Evolutionary conservation across 352 stramenopile genomes (phyloP), one percentile per base, ranked within the genome.

Genomic region (Vaucheria bursata): DNA sequence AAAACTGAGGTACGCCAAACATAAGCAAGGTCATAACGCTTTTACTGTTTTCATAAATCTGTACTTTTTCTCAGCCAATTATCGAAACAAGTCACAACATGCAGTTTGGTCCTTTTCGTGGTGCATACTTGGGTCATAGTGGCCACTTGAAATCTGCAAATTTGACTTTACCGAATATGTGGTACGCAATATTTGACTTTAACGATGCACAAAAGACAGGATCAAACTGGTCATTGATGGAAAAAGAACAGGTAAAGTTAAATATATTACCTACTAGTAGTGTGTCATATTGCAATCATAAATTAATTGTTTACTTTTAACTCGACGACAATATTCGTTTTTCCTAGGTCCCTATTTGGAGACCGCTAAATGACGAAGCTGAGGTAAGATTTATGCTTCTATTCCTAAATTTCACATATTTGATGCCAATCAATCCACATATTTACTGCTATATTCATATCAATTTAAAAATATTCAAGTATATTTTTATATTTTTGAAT

Each of bases 1-100:
- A 88, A 94, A 53, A 94, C 90, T 1, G 76, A 81, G 45, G 45
- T 59, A 25, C 12, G 45, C 25, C 45, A 59, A 12, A 18, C 45
- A 59, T 12, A 25, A 25, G 45, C 12, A 25, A 25, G 45, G 45
- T n/a, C n/a, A n/a, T n/a, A n/a, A n/a, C n/a, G n/a, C n/a, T 59
- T 59, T 12, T 59, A 25, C 45, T 59, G 45, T 25, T 25, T 59
- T 12, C 45, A 12, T 12, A 12, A 12, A 59, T 25, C 25, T 12
- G 12, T 59, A 25, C 45, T 25, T 12, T 25, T 59, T 12, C 45
- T 59, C 45, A 70, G 33, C 77, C 77, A 65, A 80, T 82, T 68
- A 82, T 82, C 32, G 77, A 82, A 49, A 79, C 73, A 5, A 77
- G 65, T 0, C 34, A 12, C 7, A 31, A 52, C 35, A 68, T 82